Evolutionary conservation across 139 green algal species (phyloP), one percentile per base, ranked within the genome.

Genomic region (Chlorella sorokiniana): DNA sequence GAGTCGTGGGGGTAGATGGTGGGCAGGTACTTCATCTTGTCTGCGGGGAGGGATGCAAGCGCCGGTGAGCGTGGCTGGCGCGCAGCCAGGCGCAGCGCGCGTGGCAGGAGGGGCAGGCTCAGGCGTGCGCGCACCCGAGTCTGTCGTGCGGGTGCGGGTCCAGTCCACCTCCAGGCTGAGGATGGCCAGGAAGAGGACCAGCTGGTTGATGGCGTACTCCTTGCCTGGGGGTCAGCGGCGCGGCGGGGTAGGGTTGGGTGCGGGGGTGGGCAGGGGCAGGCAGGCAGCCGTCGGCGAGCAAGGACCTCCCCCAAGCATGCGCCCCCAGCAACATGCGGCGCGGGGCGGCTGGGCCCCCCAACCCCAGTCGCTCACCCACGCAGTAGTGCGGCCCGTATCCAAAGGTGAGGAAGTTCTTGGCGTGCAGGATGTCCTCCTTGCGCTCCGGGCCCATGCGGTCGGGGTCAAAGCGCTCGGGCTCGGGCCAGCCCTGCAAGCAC

Each of bases 201-300:
- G 85, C 69, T 97, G 94, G 90, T 97, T 97, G 71, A 88, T 89
- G 40, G 94, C 94, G 78, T 97, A 97, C 89, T 95, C 89, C 56
- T 89, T 89, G 72, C 83, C 65, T 72, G 76, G 38, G 10, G 38
- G 56, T 67, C 4, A 29, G 56, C 20, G 56, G 56, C 16, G 56
- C 14, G 48, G 48, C 14, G 48, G 48, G 48, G 48, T 56, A 14
- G 14, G 48, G 10, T 10, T 56, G 48, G 10, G 48, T 56, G 48
- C 10, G 48, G 48, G 48, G 14, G 56, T 31, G 6, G 6, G 23
- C 56, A 65, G 6, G 14, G 11, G 14, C 56, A 65, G 18, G 23
- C 56, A n/a, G 9, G 6, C 56, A 10, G 18, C 48, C 16, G 11
- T 11, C 48, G 16, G 48, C 48, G 16, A 56, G 48, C 14, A 16